These are phyloP conservation scores for Sphagnum magellanicum DNA, from an alignment of 228 moss, liverwort and hornwort genomes.

Conservation along the genomic window DNA sequence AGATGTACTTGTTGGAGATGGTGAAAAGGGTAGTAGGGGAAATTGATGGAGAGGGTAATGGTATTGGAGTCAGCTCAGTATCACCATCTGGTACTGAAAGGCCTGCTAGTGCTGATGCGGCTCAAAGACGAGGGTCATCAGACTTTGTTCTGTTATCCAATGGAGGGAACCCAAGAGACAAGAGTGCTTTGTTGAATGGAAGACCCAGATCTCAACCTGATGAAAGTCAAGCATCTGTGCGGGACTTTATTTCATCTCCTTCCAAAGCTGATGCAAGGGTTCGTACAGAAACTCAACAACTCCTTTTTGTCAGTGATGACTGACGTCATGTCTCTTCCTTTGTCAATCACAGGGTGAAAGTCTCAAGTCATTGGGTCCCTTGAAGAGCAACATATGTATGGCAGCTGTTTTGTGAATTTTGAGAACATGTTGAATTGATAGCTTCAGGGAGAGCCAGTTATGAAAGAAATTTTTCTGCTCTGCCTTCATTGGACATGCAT, in stretches of 20 bases:
- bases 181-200: slow-evolving; percentile 4
- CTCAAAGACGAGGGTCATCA: slow-evolving; percentile 13
- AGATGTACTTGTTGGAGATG: slow-evolving; percentile 59
- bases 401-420: no score
- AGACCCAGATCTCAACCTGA: slow-evolving; percentile 38
- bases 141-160: slow-evolving; percentile 24
- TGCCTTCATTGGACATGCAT: no score
- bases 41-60: slow-evolving; percentile 39
- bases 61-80: slow-evolving; percentile 24
- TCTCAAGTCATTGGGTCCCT: no score
- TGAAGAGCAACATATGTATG: no score
- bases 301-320: no score
- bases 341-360: no score
- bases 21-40: slow-evolving; percentile 52
- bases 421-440: no score
- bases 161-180: slow-evolving; percentile 15
- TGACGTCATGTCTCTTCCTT: no score
- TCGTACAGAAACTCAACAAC: background rate
- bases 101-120: slow-evolving; percentile 19
- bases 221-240: slow-evolving; percentile 27
- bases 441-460: no score
- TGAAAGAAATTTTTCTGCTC: no score
- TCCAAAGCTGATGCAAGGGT: slow-evolving; percentile 43
- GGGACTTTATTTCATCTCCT: slow-evolving; percentile 16
- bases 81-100: slow-evolving; percentile 40